Evolutionary conservation across 805 yeast species (phyloP).

Genomic region (Candida arabinofermentans): DNA sequence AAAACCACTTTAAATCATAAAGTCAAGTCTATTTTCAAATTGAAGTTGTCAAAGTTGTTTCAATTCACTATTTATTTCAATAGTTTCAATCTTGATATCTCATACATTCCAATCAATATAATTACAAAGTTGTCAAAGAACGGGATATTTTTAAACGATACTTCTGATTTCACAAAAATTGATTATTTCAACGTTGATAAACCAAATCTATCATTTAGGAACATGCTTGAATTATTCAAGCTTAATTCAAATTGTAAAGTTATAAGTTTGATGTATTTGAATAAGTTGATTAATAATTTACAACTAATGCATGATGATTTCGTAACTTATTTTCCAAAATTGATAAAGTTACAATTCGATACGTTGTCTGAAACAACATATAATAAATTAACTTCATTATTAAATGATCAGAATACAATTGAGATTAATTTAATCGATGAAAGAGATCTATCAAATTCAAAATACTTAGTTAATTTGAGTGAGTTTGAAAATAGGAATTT

Average conservation of each 20-base stretch:
- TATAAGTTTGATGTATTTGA: background rate
- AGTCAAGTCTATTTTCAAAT: background rate
- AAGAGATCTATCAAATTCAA: background rate
- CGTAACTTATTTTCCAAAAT: background rate
- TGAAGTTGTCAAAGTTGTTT: background rate
- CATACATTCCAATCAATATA: background rate
- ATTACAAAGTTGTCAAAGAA: background rate
- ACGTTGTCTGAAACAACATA: background rate
- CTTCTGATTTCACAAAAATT: background rate
- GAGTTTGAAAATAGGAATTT: background rate
- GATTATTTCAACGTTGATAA: slow-evolving; percentile 1
- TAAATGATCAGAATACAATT: background rate
- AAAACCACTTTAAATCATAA: too few relatives aligned
- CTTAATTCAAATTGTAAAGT: background rate
- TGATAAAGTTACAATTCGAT: background rate
- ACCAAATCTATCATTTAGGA: background rate
- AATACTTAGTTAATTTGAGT: background rate
- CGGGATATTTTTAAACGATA: background rate
- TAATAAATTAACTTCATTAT: background rate
- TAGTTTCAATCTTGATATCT: background rate
- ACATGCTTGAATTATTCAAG: background rate
- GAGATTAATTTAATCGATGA: background rate
- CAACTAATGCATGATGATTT: background rate
- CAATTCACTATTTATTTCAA: background rate
- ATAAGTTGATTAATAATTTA: background rate